Conservation (phyloP, 2,329 filamentous ascomycete genomes). For the Tympanopsis confertula region DNA sequence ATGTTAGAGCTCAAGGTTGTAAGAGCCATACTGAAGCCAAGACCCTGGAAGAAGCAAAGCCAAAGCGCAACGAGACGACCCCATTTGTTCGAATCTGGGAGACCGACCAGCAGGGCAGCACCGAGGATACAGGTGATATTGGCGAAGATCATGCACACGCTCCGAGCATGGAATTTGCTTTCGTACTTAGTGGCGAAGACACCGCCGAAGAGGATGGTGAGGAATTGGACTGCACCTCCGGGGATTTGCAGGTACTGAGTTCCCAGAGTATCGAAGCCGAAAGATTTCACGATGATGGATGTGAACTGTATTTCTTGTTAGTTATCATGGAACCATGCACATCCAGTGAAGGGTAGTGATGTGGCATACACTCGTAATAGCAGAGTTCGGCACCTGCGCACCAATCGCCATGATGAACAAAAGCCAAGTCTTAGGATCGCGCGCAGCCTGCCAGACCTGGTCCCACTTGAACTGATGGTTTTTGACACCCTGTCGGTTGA, state of each 20-base stretch:
- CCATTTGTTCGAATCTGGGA: constrained; percentile 39
- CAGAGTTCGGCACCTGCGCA: constrained; percentile 43
- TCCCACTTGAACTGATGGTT: constrained; percentile 33
- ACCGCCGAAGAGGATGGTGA: constrained; percentile 36
- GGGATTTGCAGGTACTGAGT: constrained; percentile 49
- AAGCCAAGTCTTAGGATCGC: constrained; percentile 47
- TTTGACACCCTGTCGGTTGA: constrained; percentile 40
- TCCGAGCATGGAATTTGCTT: constrained; percentile 31
- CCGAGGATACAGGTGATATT: constrained; percentile 43
- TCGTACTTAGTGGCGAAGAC: constrained; percentile 33
- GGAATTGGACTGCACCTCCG: constrained; percentile 42
- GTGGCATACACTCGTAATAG: constrained; percentile 30
- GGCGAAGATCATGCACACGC: constrained; percentile 41
- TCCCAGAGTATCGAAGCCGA: constrained; percentile 30
- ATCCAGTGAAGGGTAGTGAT: too few species aligned
- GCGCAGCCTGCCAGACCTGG: constrained; percentile 30
- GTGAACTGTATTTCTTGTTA: constrained; percentile 10
- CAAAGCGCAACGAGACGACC: constrained; percentile 42
- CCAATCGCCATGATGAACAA: constrained; percentile 39
- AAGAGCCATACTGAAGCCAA: constrained; percentile 39
- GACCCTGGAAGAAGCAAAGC: constrained; percentile 35
- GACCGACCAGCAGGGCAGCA: constrained; percentile 34
- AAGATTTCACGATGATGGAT: constrained; percentile 17
- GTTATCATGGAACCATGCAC: background rate
- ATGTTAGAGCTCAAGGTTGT: constrained; percentile 40